Evolutionary conservation across 1,139 yeast genomes (phyloP), one percentile per base, ranked within the genome.

Genomic region (Blastobotrys aristatus): DNA sequence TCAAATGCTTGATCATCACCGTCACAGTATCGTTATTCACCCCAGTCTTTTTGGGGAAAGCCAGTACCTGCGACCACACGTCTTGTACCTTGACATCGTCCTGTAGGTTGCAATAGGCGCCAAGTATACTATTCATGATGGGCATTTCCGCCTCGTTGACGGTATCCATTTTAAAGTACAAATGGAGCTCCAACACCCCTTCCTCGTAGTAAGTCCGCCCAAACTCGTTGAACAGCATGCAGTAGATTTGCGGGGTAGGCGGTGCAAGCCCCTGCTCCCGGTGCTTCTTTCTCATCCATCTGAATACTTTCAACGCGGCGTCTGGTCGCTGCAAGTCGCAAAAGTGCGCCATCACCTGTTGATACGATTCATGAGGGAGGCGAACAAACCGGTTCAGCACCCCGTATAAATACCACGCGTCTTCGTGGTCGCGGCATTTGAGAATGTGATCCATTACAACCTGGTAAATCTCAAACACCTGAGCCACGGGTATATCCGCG

Each of bases 1-100:
- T 80, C 50, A 80, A 73, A 0, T 84, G 76, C 60, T 82, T 82
- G 52, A 86, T 63, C 86, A 86, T 82, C 57, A 82, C 80, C 42
- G 80, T 76, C n/a, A 81, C 74, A 0, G 90, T 79, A 32, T 82
- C 82, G 50, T 80, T 78, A 57, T 84, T 77, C n/a, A 82, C 70
- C 6, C 74, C 70, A 43, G 69, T 69, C 1, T 71, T 73, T 3
- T 66, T 56, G 0, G 84, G 77, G 47, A 74, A 72, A 1, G 84
- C 72, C 18, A 77, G 62, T 58, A 81, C 73, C 40, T 81, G 70
- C 33, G 81, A 68, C 70, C 86, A 86, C 26, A 82, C 67, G 54
- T 82, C 84, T 33, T 80, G 66, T 2, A 84, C 81, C 53, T 76
- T 74, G 10, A 76, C 73, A 2, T 79, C 73, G 51, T 84, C 84